These are phyloP conservation scores for Phalaenopsis aphrodite DNA, from an alignment of 106 monocot genomes.

Conservation along the genomic window DNA sequence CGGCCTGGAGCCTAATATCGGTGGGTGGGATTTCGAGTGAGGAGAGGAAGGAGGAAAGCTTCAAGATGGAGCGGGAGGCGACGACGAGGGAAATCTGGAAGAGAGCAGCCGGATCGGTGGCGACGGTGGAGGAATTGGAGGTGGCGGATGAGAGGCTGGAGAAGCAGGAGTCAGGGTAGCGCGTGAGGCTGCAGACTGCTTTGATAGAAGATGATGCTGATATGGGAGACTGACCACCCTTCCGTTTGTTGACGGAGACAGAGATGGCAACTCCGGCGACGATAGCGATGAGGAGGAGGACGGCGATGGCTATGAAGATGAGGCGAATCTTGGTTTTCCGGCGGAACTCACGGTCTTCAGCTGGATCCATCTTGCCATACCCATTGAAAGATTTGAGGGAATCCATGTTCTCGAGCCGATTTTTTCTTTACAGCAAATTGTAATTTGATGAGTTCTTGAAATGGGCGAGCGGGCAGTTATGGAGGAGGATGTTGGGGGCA, in stretches of 20 bases:
- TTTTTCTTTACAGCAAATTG: too few species aligned
- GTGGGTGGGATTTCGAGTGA: constrained; percentile 9
- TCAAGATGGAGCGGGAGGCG: constrained; percentile 21
- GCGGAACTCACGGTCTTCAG: constrained; percentile 28
- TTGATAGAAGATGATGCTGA: constrained; percentile 35
- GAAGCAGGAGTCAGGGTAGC: constrained; percentile 47
- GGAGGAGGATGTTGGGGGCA: too few species aligned
- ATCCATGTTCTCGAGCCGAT: constrained; percentile 15
- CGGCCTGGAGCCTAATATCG: constrained; percentile 25
- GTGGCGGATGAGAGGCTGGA: constrained; percentile 40
- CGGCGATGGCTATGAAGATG: constrained; percentile 27
- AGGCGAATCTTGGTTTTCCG: constrained; percentile 32
- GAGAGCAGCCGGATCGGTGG: constrained; percentile 38
- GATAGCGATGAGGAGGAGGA: constrained; percentile 36
- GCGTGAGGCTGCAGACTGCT: constrained; percentile 51
- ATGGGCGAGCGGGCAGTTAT: too few species aligned
- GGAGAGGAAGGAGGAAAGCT: constrained; percentile 16
- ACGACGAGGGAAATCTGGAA: constrained; percentile 50
- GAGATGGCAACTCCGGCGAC: constrained; percentile 18
- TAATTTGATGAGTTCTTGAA: too few species aligned
- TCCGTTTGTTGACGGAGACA: constrained; percentile 15
- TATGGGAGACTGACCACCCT: not conserved
- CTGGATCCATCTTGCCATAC: constrained; percentile 37
- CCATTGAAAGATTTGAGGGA: constrained; percentile 38
- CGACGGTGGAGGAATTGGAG: constrained; percentile 16